These are phyloP conservation scores for Wickerhamomyces sydowiorum DNA, from an alignment of 805 yeast genomes.

Conservation along the genomic window DNA sequence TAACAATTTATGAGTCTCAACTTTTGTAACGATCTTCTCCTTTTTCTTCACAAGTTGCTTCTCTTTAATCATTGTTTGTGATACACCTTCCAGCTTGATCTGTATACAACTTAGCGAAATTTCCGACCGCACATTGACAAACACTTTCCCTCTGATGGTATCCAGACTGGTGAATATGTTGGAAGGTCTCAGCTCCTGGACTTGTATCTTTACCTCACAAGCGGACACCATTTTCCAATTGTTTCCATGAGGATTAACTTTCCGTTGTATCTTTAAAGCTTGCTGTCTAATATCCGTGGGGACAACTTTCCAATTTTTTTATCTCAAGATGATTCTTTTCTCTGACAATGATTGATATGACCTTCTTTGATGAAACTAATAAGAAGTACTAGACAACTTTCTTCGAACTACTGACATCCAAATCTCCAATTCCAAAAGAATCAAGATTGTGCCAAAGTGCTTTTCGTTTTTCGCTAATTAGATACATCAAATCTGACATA, in stretches of 20 bases:
- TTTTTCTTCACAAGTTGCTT: background rate
- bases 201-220: conserved; percentile 6
- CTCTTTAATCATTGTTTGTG: conserved; percentile 31
- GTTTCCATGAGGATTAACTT: background rate
- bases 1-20: conserved; percentile 32
- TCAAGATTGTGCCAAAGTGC: too few relatives aligned
- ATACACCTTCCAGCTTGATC: conserved; percentile 45
- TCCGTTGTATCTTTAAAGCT: too few relatives aligned
- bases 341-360: too few relatives aligned
- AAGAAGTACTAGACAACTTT: too few relatives aligned
- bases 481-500: background rate
- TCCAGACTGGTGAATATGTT: conserved; percentile 39
- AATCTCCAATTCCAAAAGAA: background rate
- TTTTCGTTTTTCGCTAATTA: background rate
- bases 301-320: too few relatives aligned
- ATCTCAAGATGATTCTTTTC: too few relatives aligned
- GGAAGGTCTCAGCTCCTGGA: conserved; percentile 1
- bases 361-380: too few relatives aligned
- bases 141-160: conserved; percentile 34
- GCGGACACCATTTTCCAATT: background rate
- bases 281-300: too few relatives aligned
- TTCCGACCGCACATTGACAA: conserved; percentile 32
- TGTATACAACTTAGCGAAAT: conserved; percentile 37
- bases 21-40: conserved; percentile 4
- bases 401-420: too few relatives aligned